These are phyloP conservation scores for Microbotryum violaceum DNA, from an alignment of 1,284 basidiomycete genomes.

Conservation along the genomic window DNA sequence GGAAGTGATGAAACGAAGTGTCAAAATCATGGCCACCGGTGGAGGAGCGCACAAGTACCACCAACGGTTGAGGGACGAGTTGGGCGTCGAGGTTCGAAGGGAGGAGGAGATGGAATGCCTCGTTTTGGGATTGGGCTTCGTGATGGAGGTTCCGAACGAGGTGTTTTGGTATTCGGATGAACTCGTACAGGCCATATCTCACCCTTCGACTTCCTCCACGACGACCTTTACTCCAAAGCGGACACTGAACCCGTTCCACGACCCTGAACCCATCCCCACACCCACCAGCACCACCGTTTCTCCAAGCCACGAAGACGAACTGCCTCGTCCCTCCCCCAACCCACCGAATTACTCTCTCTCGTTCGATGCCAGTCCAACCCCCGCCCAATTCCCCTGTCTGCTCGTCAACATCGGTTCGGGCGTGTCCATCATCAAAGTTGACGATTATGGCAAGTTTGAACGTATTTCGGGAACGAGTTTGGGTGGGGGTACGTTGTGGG, in stretches of 20 bases:
- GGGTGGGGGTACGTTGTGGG: slow-evolving; percentile 99
- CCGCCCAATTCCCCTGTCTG: slow-evolving; percentile 77
- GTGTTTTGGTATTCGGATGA: slow-evolving; percentile 99
- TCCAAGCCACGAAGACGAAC: slow-evolving; percentile 36
- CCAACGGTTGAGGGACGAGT: slow-evolving; percentile 64
- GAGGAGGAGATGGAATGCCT: slow-evolving; percentile 99
- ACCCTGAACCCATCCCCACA: slow-evolving; percentile 23
- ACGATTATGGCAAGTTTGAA: slow-evolving; percentile 90
- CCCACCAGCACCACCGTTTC: slow-evolving; percentile 7
- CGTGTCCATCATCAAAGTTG: slow-evolving; percentile 94
- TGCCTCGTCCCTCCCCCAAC: slow-evolving; percentile 84
- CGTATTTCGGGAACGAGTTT: slow-evolving; percentile 94
- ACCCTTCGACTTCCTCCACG: slow-evolving; percentile 44
- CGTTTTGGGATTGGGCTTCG: slow-evolving; percentile 94
- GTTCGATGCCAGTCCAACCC: slow-evolving; percentile 62
- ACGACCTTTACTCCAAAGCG: slow-evolving; percentile 12
- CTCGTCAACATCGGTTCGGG: slow-evolving; percentile 98
- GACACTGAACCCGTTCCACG: slow-evolving; percentile 14
- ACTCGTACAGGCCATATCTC: slow-evolving; percentile 76
- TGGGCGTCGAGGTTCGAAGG: slow-evolving; percentile 64
- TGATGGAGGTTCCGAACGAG: slow-evolving; percentile 92
- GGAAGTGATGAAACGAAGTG: slow-evolving; percentile 81
- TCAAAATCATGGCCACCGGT: slow-evolving; percentile 97
- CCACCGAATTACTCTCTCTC: slow-evolving; percentile 84
- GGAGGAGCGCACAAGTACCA: slow-evolving; percentile 95